Evolutionary conservation across 139 green algal genomes (phyloP), one percentile per base, ranked within the genome.

Genomic region (Chlamydomonas sp.): DNA sequence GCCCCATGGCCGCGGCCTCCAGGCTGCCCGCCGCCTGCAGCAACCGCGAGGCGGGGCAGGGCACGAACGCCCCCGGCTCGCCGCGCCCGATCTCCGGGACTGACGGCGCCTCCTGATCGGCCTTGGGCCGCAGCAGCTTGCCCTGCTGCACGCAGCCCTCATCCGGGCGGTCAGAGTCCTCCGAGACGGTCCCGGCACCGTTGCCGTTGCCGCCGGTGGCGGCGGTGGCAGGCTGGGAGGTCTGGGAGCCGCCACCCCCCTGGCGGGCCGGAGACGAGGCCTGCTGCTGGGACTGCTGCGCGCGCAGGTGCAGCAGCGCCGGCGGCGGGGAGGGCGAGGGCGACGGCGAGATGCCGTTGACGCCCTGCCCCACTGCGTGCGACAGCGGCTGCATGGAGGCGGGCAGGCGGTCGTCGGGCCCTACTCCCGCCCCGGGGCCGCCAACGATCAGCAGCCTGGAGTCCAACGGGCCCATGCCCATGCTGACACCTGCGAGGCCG

Each of bases 281-380:
- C 31, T 17, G 83, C 73, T 71, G 68, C 73, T 80, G 83, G 4
- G 83, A 87, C 2, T 59, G 69, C 71, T 80, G 82, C 20, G 73
- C 73, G 62, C 80, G 83, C 59, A 81, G 83, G 16, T 79, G 71
- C 0, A 16, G 58, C 20, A 16, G 60, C n/a, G 69, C 60, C 15
- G 82, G 74, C 12, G 67, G 58, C 1, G 82, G 71, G 9, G 82
- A 64, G 8, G 83, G 66, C 31, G 83, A 87, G 15, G 60, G 20
- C 77, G 77, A 81, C 31, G 60, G 60, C 14, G 57, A 15, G 10
- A 16, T 17, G 59, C 76, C 31, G 18, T 5, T 61, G 0, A 31
- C 72, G 7, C 3, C 8, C 68, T 79, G 81, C 60, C 69, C 58
- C 49, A 12, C 49, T 49, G 78, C 78, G 31, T 84, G 79, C 49